A percentile compares a stretch with the other conserved stretches of the same genome.
Evolutionary conservation across 331 rosid species (phyloP).

Genomic region (Saraca asoca): DNA sequence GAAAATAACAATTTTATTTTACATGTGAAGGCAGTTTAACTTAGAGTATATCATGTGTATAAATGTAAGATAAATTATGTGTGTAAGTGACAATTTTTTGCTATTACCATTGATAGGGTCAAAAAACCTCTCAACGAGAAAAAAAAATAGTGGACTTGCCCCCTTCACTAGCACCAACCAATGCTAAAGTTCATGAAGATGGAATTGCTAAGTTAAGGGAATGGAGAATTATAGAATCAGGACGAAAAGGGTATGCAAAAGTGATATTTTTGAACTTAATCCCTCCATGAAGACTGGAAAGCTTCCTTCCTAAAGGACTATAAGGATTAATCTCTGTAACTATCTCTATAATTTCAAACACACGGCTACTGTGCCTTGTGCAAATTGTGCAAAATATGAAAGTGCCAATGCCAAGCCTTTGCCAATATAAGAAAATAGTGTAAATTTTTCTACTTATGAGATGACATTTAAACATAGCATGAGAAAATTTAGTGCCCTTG

Average conservation of each 20-base stretch:
- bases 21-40: no score
- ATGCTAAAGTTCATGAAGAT: conserved; percentile 66
- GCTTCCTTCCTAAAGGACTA: conserved; percentile 60
- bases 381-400: conserved; percentile 81
- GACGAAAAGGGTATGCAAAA: conserved; percentile 82
- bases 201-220: conserved; percentile 67
- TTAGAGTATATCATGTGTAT: no score
- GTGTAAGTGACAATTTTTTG: no score
- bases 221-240: conserved; percentile 53
- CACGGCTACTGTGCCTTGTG: conserved; percentile 84
- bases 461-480: not conserved
- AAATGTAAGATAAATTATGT: no score
- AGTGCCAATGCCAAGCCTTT: conserved; percentile 91
- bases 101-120: conserved; percentile 67
- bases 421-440: conserved; percentile 9
- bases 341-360: conserved; percentile 72
- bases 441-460: not conserved
- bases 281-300: conserved; percentile 57
- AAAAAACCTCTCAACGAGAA: conserved; percentile 85
- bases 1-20: no score
- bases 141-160: conserved; percentile 87
- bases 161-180: conserved; percentile 91
- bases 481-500: conserved; percentile 11
- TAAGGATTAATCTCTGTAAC: conserved; percentile 83
- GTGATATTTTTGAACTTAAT: conserved; percentile 69